Base-by-base conservation (phyloP, 495 filamentous ascomycete genomes). In the Aspergillus panamensis region DNA sequence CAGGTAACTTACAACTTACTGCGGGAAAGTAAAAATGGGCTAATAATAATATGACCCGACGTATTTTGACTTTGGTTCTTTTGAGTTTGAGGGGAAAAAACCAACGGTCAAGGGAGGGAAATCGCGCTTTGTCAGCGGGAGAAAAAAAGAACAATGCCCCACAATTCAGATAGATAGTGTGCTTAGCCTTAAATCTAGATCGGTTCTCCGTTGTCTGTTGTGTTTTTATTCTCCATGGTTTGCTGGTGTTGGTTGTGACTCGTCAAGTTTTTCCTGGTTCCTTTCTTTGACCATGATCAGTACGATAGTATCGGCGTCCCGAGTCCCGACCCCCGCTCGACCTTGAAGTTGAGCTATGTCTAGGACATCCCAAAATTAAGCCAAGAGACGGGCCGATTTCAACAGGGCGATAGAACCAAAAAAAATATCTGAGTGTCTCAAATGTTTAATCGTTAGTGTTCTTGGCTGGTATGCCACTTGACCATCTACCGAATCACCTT, bases 381-480 rank as follows among this genome's bases (percentile, higher is more conserved):
- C 42, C 42, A 45, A 45, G 42, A 20, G 9, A 10, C 17, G 20
- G 14, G 16, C 5, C 42, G 20, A 19, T 45, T 39, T 39, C 10
- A 39, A 39, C 1, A 4, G 35, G n/a, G 9, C 9, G 10, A 20
- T 45, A 6, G 19, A 45, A 25, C 25, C 25, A 5, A 6, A 45
- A 20, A 10, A 45, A 45, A 20, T 19, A 21, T 5, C 16, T 19
- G 42, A 45, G 20, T 19, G 16, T 21, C 42, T 45, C 42, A 21
- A 20, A 45, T 45, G 42, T 45, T 45, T 45, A 20, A 19, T 45
- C 42, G 14, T 45, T 20, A 45, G 42, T 21, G n/a, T 45, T 45
- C 42, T 45, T 45, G 42, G 42, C 42, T 45, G 42, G 8, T n/a
- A 17, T 45, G 16, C 42, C 42, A 17, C 17, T 19, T 45, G n/a